These are phyloP conservation scores for Cladorrhinum samala DNA, from an alignment of 495 filamentous ascomycete genomes.

Conservation along the genomic window DNA sequence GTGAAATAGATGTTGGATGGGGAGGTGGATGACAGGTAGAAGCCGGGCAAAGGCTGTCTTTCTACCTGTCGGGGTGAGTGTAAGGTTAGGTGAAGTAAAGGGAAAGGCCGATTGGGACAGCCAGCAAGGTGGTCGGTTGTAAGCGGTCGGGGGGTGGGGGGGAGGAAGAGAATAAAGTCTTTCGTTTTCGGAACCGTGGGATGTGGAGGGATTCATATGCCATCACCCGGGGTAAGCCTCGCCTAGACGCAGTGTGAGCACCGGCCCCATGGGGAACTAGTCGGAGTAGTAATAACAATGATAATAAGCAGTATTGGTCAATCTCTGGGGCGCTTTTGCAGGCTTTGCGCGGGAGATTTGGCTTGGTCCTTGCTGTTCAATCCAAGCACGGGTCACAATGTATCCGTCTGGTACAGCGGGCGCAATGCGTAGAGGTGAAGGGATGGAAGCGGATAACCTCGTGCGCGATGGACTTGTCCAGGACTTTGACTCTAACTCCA, in stretches of 20 bases:
- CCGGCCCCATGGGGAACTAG: background rate
- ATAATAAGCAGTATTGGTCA: background rate
- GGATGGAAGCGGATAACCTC: background rate
- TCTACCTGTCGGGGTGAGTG: background rate
- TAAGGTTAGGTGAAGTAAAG: background rate
- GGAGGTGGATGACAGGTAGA: background rate
- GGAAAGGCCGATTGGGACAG: background rate
- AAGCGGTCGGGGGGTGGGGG: slow-evolving; percentile 6
- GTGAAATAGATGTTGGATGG: background rate
- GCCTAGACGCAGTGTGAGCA: slow-evolving; percentile 7
- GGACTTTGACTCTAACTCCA: background rate
- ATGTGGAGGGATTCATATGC: slow-evolving; percentile 30
- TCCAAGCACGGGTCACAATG: slow-evolving; percentile 5
- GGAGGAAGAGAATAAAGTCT: slow-evolving; percentile 17
- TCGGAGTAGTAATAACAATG: background rate
- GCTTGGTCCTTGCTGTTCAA: background rate
- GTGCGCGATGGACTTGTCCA: background rate
- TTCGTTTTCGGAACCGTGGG: slow-evolving; percentile 23
- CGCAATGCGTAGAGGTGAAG: background rate
- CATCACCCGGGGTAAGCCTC: slow-evolving; percentile 17
- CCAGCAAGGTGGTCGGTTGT: background rate
- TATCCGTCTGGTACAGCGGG: background rate
- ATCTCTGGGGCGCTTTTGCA: background rate
- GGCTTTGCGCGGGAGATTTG: background rate
- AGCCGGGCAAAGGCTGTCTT: background rate